phyloP scores from a whole-genome alignment of 2,329 filamentous ascomycete species.

The Cladosporium austrohemisphaericum region DNA sequence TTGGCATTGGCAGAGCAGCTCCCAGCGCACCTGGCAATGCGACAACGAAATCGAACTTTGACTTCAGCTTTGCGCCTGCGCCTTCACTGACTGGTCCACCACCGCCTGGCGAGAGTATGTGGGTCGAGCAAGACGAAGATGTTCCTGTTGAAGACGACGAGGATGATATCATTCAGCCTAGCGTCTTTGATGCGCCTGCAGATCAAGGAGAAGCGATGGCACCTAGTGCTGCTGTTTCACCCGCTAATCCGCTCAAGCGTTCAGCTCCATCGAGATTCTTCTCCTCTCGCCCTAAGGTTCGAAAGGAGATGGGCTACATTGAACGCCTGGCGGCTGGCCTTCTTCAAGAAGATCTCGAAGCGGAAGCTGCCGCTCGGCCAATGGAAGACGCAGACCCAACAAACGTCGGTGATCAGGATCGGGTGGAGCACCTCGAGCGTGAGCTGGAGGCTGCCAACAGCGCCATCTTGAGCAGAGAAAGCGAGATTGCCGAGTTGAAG shows the following conservation, averaged over 20 bases:
- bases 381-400: not conserved
- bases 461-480: not conserved
- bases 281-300: not conserved
- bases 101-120: conserved; percentile 8
- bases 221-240: too few relatives aligned
- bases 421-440: not conserved
- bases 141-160: not conserved
- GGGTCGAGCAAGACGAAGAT: conserved; percentile 10
- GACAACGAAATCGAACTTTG: not conserved
- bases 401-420: not conserved
- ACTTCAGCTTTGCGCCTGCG: conserved; percentile 8
- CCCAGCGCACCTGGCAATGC: not conserved
- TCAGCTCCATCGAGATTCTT: not conserved
- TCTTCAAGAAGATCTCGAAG: not conserved
- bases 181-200: not conserved
- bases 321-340: conserved; percentile 9
- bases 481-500: not conserved
- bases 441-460: not conserved
- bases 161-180: not conserved
- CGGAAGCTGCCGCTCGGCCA: not conserved
- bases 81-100: not conserved
- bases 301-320: conserved; percentile 11
- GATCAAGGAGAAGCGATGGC: not conserved
- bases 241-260: not conserved
- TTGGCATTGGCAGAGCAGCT: conserved; percentile 6